Base-by-base conservation (phyloP, 805 yeast genomes). In the Kodamaea nitidulidarum region DNA sequence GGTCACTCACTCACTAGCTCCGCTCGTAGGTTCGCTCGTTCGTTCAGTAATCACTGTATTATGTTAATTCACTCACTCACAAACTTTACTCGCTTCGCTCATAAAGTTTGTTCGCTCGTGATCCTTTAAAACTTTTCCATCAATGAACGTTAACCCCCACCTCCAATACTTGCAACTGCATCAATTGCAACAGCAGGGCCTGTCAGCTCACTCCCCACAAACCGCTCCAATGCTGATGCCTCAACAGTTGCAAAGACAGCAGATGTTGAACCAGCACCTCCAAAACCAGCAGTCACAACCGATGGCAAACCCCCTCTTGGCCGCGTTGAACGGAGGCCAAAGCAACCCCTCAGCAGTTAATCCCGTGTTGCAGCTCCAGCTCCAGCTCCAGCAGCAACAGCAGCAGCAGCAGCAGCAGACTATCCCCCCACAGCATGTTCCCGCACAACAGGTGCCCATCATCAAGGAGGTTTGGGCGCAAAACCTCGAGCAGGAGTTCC, bases 401-500 rank as follows among this genome's bases (percentile, higher is more conserved):
- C 55, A 42, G 24, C 61, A 48, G 27, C 58, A 49, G 41, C 59
- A 49, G 26, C 50, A 36, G 17, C 60, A 53, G 33, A 56, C 45
- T 24, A 56, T 48, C 18, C 49, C 34, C 33, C 20, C 52, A 52
- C 56, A 45, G 27, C 52, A 42, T 21, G 47, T 38, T 7, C 53
- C 47, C 11, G 21, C 42, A 10, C 42, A 35, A 30, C 63, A 63
- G 35, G 71, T 73, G 21, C 75, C 82, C 10, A 70, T 78, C 41
- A 70, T 81, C 21, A 75, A 78, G 51, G 90, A 85, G 47, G 93
- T 85, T 20, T 84, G 91, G 88, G 70, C 65, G 26, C 77, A 74
- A 39, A 84, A 84, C 54, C 63, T 85, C 46, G 81, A 81, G 48
- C 70, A 72, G 40, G 93, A 84, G 52, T 78, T 84, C 60, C 74